Evolutionary conservation across 176 grass and related monocot genomes (phyloP).

Genomic region (Stipa capillata): DNA sequence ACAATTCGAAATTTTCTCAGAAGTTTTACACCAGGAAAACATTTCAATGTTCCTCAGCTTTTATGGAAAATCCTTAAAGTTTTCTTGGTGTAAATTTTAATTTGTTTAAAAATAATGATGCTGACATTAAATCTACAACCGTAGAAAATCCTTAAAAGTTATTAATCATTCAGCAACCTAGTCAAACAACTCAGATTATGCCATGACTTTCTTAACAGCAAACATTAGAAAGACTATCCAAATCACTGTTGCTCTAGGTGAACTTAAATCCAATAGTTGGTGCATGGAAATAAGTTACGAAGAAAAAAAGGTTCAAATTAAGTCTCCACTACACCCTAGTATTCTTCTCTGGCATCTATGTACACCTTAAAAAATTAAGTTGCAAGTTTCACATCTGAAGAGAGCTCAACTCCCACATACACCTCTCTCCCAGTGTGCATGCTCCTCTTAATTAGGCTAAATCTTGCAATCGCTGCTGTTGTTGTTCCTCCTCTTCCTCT

Average conservation of each 20-base stretch:
- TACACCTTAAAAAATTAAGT: constrained; percentile 33
- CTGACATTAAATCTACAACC: too few species aligned
- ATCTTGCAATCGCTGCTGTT: constrained; percentile 6
- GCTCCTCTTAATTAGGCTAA: not conserved
- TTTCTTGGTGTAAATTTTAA: not conserved
- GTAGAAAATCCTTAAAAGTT: not conserved
- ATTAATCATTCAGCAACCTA: not conserved
- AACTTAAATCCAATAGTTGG: not conserved
- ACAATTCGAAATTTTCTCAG: too few species aligned
- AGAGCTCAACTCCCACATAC: not conserved
- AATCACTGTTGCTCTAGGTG: not conserved
- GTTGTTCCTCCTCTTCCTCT: not conserved
- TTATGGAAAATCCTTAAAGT: not conserved
- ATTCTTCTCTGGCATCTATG: constrained; percentile 15
- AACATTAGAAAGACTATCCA: not conserved
- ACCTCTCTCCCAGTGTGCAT: constrained; percentile 16
- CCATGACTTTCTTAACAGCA: not conserved
- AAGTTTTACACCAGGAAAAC: not conserved
- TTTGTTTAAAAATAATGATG: too few species aligned
- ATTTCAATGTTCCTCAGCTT: not conserved
- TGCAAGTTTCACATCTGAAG: constrained; percentile 17
- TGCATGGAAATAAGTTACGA: constrained; percentile 15
- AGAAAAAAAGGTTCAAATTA: not conserved
- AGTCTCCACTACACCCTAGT: constrained; percentile 5
- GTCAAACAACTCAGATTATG: not conserved